These are phyloP conservation scores for Chaetomium sp. DNA, from an alignment of 2,329 filamentous ascomycete genomes.

Conservation along the genomic window DNA sequence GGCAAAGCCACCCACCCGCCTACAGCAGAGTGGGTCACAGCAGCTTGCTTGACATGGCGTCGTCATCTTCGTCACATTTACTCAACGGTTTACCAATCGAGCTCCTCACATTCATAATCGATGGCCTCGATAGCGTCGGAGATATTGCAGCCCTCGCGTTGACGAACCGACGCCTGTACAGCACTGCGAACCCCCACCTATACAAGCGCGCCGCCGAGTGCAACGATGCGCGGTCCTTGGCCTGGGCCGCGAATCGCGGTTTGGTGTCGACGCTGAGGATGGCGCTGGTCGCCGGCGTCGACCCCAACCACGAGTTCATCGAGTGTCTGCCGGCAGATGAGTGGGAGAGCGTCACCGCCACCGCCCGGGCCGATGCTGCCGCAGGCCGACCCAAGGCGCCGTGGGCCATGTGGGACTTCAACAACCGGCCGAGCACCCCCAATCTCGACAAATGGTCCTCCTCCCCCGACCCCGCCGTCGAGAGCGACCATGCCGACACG, in stretches of 20 bases:
- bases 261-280: conserved; percentile 33
- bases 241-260: conserved; percentile 36
- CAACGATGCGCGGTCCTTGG: conserved; percentile 31
- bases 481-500: conserved; percentile 23
- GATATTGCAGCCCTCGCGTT: conserved; percentile 37
- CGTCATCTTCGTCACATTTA: conserved; percentile 13
- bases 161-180: conserved; percentile 32
- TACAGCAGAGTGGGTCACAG: neutral
- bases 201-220: conserved; percentile 33
- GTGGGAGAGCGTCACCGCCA: conserved; percentile 24
- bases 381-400: conserved; percentile 11
- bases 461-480: conserved; percentile 24
- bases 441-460: conserved; percentile 20
- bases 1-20: neutral
- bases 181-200: conserved; percentile 33
- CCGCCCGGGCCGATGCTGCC: conserved; percentile 14
- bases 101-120: conserved; percentile 35
- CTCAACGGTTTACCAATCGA: conserved; percentile 35
- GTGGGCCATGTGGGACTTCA: conserved; percentile 29
- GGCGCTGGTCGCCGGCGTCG: conserved; percentile 34
- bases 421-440: conserved; percentile 11
- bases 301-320: conserved; percentile 34
- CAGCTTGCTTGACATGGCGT: neutral
- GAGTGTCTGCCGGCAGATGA: conserved; percentile 23
- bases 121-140: conserved; percentile 30